Evolutionary conservation across 2,329 filamentous ascomycete species (phyloP).

Genomic region (Venturia carpophila): DNA sequence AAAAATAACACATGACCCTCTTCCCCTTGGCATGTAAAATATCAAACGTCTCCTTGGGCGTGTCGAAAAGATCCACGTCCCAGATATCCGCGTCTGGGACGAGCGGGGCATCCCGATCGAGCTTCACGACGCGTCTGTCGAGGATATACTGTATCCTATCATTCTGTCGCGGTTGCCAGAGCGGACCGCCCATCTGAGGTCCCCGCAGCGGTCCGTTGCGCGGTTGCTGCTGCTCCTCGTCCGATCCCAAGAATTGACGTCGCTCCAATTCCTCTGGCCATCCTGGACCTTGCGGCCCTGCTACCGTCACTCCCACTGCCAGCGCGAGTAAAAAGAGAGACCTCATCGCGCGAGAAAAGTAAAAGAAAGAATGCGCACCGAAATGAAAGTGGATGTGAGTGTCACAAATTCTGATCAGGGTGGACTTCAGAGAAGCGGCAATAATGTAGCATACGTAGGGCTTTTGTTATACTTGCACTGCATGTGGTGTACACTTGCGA

Average conservation of each 20-base stretch:
- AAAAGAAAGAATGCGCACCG: background rate
- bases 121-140: conserved; percentile 1
- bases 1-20: conserved; percentile 43
- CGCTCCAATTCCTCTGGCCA: conserved; percentile 6
- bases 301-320: background rate
- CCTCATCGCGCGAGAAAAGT: background rate
- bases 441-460: background rate
- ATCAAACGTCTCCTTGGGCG: conserved; percentile 39
- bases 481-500: background rate
- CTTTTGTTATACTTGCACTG: background rate
- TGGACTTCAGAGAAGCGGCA: background rate
- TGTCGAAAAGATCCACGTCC: conserved; percentile 55
- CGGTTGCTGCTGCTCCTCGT: background rate
- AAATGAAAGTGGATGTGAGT: background rate
- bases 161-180: background rate
- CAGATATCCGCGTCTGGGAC: conserved; percentile 30
- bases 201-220: background rate
- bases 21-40: conserved; percentile 44
- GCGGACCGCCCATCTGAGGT: background rate
- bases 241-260: background rate
- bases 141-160: conserved; percentile 8
- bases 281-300: background rate
- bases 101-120: conserved; percentile 1
- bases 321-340: conserved; percentile 2
- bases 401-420: background rate